Conservation (phyloP, 2,329 filamentous ascomycete genomes). For the Colletotrichum sp. region DNA sequence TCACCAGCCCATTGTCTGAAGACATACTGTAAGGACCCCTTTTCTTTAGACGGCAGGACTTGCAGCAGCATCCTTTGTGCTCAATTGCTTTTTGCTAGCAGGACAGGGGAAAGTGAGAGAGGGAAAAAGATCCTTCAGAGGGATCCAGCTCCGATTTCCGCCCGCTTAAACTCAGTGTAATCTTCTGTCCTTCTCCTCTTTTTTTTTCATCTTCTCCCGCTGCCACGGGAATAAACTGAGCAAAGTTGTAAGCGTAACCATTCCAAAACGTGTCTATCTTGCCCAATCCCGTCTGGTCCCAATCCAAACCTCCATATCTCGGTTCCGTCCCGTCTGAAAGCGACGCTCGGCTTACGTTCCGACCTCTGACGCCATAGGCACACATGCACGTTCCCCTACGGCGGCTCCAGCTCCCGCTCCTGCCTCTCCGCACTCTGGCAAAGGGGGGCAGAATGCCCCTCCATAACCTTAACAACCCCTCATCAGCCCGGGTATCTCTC, state of each 20-base stretch:
- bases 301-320: neutral
- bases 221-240: constrained; percentile 5
- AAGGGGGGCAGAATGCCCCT: constrained; percentile 23
- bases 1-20: neutral
- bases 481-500: constrained; percentile 25
- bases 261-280: neutral
- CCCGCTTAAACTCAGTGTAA: neutral
- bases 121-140: neutral
- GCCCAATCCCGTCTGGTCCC: neutral
- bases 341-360: constrained; percentile 20
- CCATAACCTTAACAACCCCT: constrained; percentile 24
- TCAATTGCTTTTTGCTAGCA: neutral
- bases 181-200: neutral
- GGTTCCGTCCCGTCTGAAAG: neutral
- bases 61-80: neutral
- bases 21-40: neutral
- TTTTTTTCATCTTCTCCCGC: neutral
- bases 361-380: constrained; percentile 17
- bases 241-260: constrained; percentile 15
- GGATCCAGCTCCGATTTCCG: neutral
- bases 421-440: constrained; percentile 21
- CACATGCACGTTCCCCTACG: constrained; percentile 22
- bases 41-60: neutral
- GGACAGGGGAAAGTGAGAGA: neutral
- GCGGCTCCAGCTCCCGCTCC: constrained; percentile 23